Percentiles rank a stretch among this genome's conserved stretches.
phyloP scores from a whole-genome alignment of 192 early-diverging fungal genomes.

The Mortierella alpina region DNA sequence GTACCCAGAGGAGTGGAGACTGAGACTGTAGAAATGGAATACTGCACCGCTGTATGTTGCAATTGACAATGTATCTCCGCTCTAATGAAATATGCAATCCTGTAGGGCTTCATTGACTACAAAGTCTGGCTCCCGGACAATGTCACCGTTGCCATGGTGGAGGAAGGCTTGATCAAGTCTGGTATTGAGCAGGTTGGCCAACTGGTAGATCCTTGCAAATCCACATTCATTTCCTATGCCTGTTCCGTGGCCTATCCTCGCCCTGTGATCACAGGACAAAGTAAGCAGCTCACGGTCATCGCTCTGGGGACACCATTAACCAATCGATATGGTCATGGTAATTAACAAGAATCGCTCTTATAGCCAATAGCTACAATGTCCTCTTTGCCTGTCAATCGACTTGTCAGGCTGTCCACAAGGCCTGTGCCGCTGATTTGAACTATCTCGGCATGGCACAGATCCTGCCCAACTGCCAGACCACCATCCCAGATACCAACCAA shows the following conservation, averaged over 20 bases:
- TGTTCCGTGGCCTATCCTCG: conserved; percentile 47
- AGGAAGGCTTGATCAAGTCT: conserved; percentile 1
- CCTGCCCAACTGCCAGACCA: conserved; percentile 35
- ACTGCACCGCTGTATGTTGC: background rate
- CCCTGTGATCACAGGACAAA: conserved; percentile 26
- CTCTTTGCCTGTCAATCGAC: conserved; percentile 53
- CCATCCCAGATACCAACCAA: conserved; percentile 22
- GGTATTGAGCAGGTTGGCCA: conserved; percentile 3
- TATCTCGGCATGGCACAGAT: conserved; percentile 20
- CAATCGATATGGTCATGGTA: background rate
- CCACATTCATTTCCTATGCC: conserved; percentile 26
- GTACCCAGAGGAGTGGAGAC: background rate
- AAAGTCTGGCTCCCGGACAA: conserved; percentile 38
- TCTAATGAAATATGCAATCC: background rate
- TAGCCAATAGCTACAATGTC: conserved; percentile 42
- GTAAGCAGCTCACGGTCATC: conserved; percentile 11
- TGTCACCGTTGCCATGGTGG: conserved; percentile 4
- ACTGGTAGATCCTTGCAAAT: conserved; percentile 35
- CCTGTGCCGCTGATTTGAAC: conserved; percentile 29
- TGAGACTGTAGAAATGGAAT: background rate
- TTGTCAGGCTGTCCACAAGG: conserved; percentile 24
- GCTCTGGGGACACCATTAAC: background rate
- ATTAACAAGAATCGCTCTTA: background rate
- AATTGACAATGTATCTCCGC: background rate
- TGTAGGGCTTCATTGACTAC: conserved; percentile 47